Percentiles rank a stretch among this genome's conserved stretches.
These are phyloP conservation scores for Sugiyamaella qingdaonensis DNA, from an alignment of 805 yeast genomes.

Conservation along the genomic window DNA sequence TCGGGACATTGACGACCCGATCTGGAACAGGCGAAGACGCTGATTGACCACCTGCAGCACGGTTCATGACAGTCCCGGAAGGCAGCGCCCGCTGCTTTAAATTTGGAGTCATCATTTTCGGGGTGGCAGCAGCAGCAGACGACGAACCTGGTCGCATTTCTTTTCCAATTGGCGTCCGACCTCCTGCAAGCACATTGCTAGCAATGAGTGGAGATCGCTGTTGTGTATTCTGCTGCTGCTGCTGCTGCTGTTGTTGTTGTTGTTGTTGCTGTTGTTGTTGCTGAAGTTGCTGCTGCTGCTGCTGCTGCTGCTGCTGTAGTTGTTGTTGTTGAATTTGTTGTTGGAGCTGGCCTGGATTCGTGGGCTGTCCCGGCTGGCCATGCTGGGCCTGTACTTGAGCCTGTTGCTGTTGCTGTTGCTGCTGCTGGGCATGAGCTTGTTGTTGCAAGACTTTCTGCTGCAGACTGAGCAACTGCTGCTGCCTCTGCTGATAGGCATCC, in stretches of 20 bases:
- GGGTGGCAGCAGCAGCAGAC: neutral
- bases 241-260: neutral
- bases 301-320: slow-evolving; percentile 14
- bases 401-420: slow-evolving; percentile 31
- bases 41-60: neutral
- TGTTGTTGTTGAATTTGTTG: slow-evolving; percentile 11
- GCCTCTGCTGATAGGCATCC: slow-evolving; percentile 70
- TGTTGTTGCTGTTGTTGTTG: slow-evolving; percentile 5
- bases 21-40: neutral
- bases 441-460: slow-evolving; percentile 39
- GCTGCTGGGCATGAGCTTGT: slow-evolving; percentile 33
- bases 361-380: neutral
- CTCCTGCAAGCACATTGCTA: neutral
- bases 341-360: neutral
- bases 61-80: neutral
- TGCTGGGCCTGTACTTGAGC: slow-evolving; percentile 17
- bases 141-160: neutral
- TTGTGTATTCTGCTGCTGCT: neutral
- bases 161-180: neutral
- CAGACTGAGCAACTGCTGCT: slow-evolving; percentile 45
- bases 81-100: slow-evolving; percentile 1
- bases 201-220: neutral
- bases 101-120: neutral
- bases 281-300: slow-evolving; percentile 1
- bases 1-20: slow-evolving; percentile 6